Percentiles rank a stretch among this genome's conserved stretches.
Conservation (phyloP, 768 basidiomycete genomes). For the Coprinellus aureogranulatus region DNA sequence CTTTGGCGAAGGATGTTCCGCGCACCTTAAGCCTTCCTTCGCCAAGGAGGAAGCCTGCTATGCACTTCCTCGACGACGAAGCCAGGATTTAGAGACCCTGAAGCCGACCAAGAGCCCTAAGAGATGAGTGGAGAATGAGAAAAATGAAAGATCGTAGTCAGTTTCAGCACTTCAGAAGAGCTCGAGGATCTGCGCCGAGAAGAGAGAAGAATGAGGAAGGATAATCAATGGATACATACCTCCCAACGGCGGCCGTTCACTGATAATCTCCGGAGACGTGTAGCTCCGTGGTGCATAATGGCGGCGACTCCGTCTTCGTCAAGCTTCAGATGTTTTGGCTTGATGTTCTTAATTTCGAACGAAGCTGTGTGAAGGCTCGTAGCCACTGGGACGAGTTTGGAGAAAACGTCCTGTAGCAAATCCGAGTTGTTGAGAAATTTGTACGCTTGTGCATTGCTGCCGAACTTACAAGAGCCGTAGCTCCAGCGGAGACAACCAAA, state of each 20-base stretch:
- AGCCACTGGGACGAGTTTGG: conserved; percentile 17
- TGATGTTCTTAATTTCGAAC: conserved; percentile 33
- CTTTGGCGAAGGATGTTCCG: no score
- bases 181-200: no score
- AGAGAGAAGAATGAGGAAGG: no score
- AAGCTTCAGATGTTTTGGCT: conserved; percentile 16
- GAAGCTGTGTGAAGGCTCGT: conserved; percentile 28
- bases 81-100: neutral
- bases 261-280: conserved; percentile 25
- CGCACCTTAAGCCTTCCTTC: neutral
- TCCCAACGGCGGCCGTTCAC: conserved; percentile 34
- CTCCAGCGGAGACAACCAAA: conserved; percentile 28
- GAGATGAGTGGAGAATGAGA: no score
- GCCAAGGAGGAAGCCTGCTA: neutral
- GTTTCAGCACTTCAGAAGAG: no score
- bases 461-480: conserved; percentile 32
- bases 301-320: conserved; percentile 20
- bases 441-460: no score
- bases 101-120: no score
- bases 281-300: conserved; percentile 23
- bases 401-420: conserved; percentile 23
- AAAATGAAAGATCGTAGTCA: no score
- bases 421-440: no score
- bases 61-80: neutral
- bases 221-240: conserved; percentile 19